Conservation (phyloP, 164 flowering plant species). For the Paratinospora sagittata region DNA sequence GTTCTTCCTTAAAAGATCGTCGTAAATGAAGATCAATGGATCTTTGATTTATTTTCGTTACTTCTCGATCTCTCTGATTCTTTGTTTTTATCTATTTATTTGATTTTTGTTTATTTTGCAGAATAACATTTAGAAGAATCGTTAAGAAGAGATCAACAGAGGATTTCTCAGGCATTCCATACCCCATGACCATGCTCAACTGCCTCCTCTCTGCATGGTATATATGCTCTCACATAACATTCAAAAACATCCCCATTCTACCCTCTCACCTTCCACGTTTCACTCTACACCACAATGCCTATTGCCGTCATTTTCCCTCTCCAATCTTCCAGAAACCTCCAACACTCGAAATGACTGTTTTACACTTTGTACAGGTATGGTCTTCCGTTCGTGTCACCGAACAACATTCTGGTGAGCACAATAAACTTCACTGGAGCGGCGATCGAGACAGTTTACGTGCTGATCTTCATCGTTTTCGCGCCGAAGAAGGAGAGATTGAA, state of each 20-base stretch:
- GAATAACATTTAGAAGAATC: constrained; percentile 81
- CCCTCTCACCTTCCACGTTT: too few relatives aligned
- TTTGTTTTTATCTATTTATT: not conserved
- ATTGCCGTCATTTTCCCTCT: not conserved
- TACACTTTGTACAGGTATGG: constrained; percentile 54
- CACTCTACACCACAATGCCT: too few relatives aligned
- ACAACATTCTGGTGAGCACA: constrained; percentile 68
- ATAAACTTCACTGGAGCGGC: constrained; percentile 77
- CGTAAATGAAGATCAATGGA: not conserved
- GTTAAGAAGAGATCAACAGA: constrained; percentile 62
- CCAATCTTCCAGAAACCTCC: not conserved
- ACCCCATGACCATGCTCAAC: constrained; percentile 79
- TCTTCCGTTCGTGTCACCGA: constrained; percentile 73
- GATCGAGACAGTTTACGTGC: constrained; percentile 62
- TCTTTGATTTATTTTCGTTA: not conserved
- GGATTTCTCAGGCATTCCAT: constrained; percentile 87
- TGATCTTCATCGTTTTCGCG: constrained; percentile 58
- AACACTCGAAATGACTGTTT: not conserved
- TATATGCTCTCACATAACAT: too few relatives aligned
- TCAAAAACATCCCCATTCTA: too few relatives aligned
- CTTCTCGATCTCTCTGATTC: not conserved
- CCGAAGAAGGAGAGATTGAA: constrained; percentile 57
- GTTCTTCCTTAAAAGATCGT: too few relatives aligned
- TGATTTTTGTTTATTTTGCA: too few relatives aligned
- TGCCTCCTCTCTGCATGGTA: constrained; percentile 87